Conservation (phyloP, 331 rosid genomes). For the Acacia concinna region DNA sequence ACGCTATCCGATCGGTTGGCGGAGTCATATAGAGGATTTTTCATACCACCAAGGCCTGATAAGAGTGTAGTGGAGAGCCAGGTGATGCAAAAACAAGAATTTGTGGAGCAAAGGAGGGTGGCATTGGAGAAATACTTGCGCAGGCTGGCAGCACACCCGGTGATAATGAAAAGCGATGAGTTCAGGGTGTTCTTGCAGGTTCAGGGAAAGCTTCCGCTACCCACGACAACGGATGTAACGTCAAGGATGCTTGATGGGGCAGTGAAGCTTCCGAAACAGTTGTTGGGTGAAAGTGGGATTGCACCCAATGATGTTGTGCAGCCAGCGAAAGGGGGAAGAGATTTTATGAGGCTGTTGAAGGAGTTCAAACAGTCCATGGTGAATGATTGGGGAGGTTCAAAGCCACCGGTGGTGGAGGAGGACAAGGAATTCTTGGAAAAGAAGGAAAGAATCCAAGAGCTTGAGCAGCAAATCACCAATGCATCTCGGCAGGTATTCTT, state of each 20-base stretch:
- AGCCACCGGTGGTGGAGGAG: slow-evolving; percentile 70
- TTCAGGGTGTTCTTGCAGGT: slow-evolving; percentile 78
- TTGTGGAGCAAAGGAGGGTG: slow-evolving; percentile 94
- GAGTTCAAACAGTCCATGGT: slow-evolving; percentile 82
- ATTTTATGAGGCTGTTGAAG: slow-evolving; percentile 88
- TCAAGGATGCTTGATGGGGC: slow-evolving; percentile 93
- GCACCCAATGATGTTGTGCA: slow-evolving; percentile 82
- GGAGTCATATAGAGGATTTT: slow-evolving; percentile 84
- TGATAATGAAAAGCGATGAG: slow-evolving; percentile 81
- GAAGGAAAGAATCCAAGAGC: slow-evolving; percentile 60
- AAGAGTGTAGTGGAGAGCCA: slow-evolving; percentile 96
- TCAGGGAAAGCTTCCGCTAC: slow-evolving; percentile 75
- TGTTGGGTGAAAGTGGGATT: slow-evolving; percentile 63
- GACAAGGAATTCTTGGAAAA: slow-evolving; percentile 78
- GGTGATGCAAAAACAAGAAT: slow-evolving; percentile 98
- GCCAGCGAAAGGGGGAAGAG: slow-evolving; percentile 90
- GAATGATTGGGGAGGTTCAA: slow-evolving; percentile 84
- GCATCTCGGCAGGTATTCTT: slow-evolving; percentile 74
- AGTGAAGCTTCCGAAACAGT: slow-evolving; percentile 73
- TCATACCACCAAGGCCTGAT: slow-evolving; percentile 93
- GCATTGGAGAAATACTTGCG: slow-evolving; percentile 86
- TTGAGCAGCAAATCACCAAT: slow-evolving; percentile 67
- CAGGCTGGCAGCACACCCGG: slow-evolving; percentile 75
- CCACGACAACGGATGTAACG: slow-evolving; percentile 57
- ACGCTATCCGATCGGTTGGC: slow-evolving; percentile 81